These are phyloP conservation scores for Gracilaria caudata DNA, from an alignment of 23 red algal genomes.

Conservation along the genomic window DNA sequence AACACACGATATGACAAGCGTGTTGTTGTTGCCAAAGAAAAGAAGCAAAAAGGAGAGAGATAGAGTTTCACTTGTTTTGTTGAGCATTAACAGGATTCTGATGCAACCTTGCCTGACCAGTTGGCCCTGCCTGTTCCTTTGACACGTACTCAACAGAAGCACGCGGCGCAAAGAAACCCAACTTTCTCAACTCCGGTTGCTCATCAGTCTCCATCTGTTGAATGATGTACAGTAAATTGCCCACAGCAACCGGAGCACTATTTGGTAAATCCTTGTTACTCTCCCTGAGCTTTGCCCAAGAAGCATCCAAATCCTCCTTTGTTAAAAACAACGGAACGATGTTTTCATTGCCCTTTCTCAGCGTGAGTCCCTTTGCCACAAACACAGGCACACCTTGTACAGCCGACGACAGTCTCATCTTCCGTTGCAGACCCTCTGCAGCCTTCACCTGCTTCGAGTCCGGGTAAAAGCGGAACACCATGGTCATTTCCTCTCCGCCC, in stretches of 20 bases:
- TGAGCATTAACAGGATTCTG: conserved; percentile 67
- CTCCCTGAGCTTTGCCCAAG: conserved; percentile 84
- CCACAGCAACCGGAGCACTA: conserved; percentile 60
- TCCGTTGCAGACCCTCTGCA: conserved; percentile 75
- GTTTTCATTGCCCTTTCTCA: conserved; percentile 91
- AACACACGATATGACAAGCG: background rate
- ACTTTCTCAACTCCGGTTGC: conserved; percentile 60
- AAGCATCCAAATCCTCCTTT: conserved; percentile 92
- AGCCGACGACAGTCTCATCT: conserved; percentile 39
- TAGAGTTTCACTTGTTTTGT: conserved; percentile 29
- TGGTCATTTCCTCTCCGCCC: conserved; percentile 88
- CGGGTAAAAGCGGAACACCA: conserved; percentile 97
- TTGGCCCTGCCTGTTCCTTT: conserved; percentile 73
- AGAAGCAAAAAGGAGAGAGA: background rate
- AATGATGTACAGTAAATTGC: conserved; percentile 85
- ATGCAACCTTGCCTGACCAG: conserved; percentile 71
- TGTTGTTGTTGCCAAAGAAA: background rate
- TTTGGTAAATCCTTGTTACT: conserved; percentile 76
- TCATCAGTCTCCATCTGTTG: conserved; percentile 74
- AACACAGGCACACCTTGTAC: conserved; percentile 91
- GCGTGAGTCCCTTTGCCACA: conserved; percentile 84
- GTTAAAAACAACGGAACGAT: conserved; percentile 92
- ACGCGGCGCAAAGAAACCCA: conserved; percentile 71
- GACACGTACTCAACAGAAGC: conserved; percentile 76
- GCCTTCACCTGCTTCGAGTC: conserved; percentile 82